These are phyloP conservation scores for Pleurotus tuber-regium DNA, from an alignment of 768 basidiomycete species.

Conservation along the genomic window DNA sequence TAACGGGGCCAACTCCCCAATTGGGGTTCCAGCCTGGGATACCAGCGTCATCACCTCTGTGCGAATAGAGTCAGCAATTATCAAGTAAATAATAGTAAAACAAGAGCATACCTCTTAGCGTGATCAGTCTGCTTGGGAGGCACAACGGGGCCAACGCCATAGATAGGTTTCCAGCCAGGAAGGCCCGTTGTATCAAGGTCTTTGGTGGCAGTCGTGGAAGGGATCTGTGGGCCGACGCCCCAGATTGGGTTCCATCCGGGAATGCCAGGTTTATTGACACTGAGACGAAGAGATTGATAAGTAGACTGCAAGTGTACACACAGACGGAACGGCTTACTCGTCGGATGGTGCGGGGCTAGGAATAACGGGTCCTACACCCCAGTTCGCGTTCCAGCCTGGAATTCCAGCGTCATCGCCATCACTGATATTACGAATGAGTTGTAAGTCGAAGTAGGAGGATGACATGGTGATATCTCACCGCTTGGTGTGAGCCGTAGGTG, in stretches of 20 bases:
- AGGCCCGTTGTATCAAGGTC: not conserved
- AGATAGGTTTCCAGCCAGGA: not conserved
- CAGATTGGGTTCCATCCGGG: not conserved
- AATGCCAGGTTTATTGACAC: not conserved
- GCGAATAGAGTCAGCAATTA: no score
- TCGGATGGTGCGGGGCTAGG: not conserved
- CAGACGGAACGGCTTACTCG: no score
- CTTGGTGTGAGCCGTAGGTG: no score
- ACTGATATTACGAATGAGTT: no score
- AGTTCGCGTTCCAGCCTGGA: not conserved
- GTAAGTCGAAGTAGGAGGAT: no score
- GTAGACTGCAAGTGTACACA: no score
- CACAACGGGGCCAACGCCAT: not conserved
- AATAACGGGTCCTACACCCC: not conserved
- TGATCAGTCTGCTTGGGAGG: not conserved
- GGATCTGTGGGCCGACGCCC: not conserved
- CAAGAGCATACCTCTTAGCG: no score
- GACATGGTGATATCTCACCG: no score
- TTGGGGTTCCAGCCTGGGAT: not conserved
- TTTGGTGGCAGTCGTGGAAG: not conserved
- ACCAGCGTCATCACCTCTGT: not conserved
- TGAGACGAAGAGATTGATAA: no score
- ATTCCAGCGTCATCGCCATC: not conserved
- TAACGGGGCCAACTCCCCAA: not conserved
- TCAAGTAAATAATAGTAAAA: no score